Evolutionary conservation across 768 basidiomycete species (phyloP).

Genomic region (Phaeolepiota aurea): DNA sequence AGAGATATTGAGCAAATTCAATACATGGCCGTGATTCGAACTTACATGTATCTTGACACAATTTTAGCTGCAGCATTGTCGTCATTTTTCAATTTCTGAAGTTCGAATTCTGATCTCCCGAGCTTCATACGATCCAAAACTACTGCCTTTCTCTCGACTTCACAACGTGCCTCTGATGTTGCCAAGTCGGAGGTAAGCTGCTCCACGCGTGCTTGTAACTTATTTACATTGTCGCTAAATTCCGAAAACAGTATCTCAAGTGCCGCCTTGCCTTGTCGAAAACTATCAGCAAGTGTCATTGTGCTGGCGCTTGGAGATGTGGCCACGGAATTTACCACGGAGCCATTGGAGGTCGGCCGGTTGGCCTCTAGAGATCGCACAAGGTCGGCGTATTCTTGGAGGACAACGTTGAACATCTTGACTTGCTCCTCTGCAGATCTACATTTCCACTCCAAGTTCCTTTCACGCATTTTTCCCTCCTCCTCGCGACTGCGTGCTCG

Average conservation of each 20-base stretch:
- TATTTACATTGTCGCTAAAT: slow-evolving; percentile 38
- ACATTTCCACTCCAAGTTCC: slow-evolving; percentile 36
- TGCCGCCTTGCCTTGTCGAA: slow-evolving; percentile 39
- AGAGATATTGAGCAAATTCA: neutral
- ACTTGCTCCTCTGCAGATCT: slow-evolving; percentile 47
- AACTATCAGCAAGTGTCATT: slow-evolving; percentile 15
- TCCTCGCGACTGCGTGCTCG: slow-evolving; percentile 48
- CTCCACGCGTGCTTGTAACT: slow-evolving; percentile 32
- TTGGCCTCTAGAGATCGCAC: slow-evolving; percentile 55
- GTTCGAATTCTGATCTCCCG: slow-evolving; percentile 35
- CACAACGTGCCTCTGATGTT: slow-evolving; percentile 27
- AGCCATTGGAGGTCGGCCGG: neutral
- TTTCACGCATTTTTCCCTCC: slow-evolving; percentile 37
- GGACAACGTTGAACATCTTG: slow-evolving; percentile 54
- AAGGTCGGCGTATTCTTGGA: slow-evolving; percentile 69
- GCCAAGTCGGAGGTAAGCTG: slow-evolving; percentile 37
- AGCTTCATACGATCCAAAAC: slow-evolving; percentile 37
- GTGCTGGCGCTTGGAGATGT: neutral
- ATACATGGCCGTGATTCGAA: slow-evolving; percentile 6
- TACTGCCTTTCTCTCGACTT: slow-evolving; percentile 34
- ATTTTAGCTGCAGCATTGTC: slow-evolving; percentile 75
- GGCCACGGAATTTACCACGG: slow-evolving; percentile 3
- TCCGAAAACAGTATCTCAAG: slow-evolving; percentile 41
- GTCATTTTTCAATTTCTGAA: slow-evolving; percentile 50
- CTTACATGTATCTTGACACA: slow-evolving; percentile 81